These are phyloP conservation scores for Chalciporus sp. DNA, from an alignment of 1,284 basidiomycete genomes.

Conservation along the genomic window DNA sequence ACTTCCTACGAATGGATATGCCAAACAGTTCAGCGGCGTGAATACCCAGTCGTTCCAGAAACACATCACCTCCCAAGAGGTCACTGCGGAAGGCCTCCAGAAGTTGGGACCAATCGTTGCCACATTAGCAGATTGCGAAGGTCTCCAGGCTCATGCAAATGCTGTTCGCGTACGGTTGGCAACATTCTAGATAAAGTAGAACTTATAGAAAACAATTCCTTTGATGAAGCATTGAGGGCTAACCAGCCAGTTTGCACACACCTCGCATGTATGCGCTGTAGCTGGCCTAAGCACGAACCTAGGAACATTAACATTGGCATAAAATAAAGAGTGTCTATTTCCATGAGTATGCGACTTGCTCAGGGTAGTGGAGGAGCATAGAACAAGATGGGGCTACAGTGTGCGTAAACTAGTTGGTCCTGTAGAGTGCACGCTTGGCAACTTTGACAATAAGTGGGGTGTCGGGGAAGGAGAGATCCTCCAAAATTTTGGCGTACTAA, in stretches of 20 bases:
- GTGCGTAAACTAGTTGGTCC: constrained; percentile 62
- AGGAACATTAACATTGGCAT: constrained; percentile 14
- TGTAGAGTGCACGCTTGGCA: constrained; percentile 88
- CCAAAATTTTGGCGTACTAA: constrained; percentile 89
- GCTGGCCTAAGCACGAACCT: constrained; percentile 8
- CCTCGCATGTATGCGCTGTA: background rate
- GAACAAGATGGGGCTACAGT: constrained; percentile 10
- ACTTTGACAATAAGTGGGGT: constrained; percentile 87
- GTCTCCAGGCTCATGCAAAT: constrained; percentile 92
- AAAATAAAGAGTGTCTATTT: constrained; percentile 23
- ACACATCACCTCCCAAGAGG: constrained; percentile 95
- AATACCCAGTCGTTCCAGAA: constrained; percentile 99
- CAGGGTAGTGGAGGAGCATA: constrained; percentile 13
- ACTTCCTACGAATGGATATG: constrained; percentile 92
- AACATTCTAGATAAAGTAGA: constrained; percentile 4
- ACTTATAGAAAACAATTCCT: background rate
- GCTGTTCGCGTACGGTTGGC: constrained; percentile 74
- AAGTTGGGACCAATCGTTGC: constrained; percentile 88
- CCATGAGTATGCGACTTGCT: constrained; percentile 19
- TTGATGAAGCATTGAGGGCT: background rate
- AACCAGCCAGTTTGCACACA: background rate
- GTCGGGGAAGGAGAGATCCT: constrained; percentile 91
- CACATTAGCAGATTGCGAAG: constrained; percentile 93
- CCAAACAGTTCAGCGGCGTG: constrained; percentile 97
- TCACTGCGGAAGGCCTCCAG: constrained; percentile 79